Base-by-base conservation (phyloP, 1,284 basidiomycete genomes). In the Irpex sp. region DNA sequence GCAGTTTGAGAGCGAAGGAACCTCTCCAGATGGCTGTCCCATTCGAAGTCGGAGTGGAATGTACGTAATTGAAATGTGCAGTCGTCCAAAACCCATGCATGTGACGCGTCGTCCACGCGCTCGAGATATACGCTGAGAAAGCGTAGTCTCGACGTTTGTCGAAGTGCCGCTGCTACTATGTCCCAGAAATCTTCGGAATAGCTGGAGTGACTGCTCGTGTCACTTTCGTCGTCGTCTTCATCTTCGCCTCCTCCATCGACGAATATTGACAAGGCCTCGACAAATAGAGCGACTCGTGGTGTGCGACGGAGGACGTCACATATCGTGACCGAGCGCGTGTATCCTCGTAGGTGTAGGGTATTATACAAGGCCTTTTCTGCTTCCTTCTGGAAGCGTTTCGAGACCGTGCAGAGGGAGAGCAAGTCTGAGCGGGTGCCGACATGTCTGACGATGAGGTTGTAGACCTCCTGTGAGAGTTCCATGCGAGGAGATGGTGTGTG, bases 11-110 rank as follows among this genome's bases (percentile, higher is more conserved):
- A 70, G 59, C 81, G 80, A 13, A 89, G 77, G 70, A 89, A 89
- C 26, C 74, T 68, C 47, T 82, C 75, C 36, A 89, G 82, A 64
- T 80, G 69, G 6, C 66, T 63, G 68, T 88, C 84, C 87, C 87
- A 89, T 61, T 81, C 76, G 58, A 89, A 77, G 68, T 88, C 87
- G 68, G 85, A 88, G 67, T 86, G 83, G 65, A 89, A 86, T 5
- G 77, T 79, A 57, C 74, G 78, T 17, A 89, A 81, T 47, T 75
- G 81, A 67, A 88, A 89, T 5, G 73, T 71, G 65, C 78, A 80
- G 8, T 71, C 72, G 13, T 74, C 59, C 11, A 89, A 74, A 56
- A 87, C 78, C 86, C 85, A 87, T 0, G 84, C 80, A 15, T 73
- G 72, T 17, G 78, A 74, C n/a, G 76, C 67, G 55, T 79, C 75